These are phyloP conservation scores for Verruconis gallopava DNA, from an alignment of 2,329 filamentous ascomycete genomes.

Conservation along the genomic window DNA sequence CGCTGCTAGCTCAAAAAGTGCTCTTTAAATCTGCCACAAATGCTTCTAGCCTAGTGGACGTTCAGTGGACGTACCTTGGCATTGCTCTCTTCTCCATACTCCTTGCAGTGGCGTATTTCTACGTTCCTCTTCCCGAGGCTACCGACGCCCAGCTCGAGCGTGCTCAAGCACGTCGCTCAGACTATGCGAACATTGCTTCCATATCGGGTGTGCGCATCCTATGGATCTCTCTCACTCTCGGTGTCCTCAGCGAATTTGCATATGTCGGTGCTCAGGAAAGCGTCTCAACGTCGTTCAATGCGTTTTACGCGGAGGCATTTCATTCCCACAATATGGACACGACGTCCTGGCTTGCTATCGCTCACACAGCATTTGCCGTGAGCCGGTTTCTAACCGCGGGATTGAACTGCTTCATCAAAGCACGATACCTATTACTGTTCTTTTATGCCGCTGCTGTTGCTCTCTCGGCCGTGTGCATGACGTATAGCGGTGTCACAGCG, in stretches of 20 bases:
- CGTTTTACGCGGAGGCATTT: slow-evolving; percentile 23
- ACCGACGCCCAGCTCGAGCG: slow-evolving; percentile 47
- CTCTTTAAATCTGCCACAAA: slow-evolving; percentile 35
- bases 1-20: slow-evolving; percentile 45
- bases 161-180: slow-evolving; percentile 34
- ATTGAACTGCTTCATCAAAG: slow-evolving; percentile 41
- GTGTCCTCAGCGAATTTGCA: slow-evolving; percentile 43
- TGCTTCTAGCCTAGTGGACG: slow-evolving; percentile 42
- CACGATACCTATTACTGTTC: slow-evolving; percentile 42
- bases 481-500: slow-evolving; percentile 32
- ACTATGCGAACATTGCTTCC: slow-evolving; percentile 35
- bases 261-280: slow-evolving; percentile 50
- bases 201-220: slow-evolving; percentile 27
- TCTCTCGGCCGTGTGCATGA: slow-evolving; percentile 40
- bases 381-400: slow-evolving; percentile 45
- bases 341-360: slow-evolving; percentile 29
- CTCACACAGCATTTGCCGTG: slow-evolving; percentile 44
- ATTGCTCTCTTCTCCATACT: slow-evolving; percentile 48
- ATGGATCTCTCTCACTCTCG: slow-evolving; percentile 43
- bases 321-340: slow-evolving; percentile 11
- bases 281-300: slow-evolving; percentile 34
- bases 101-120: slow-evolving; percentile 47
- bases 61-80: slow-evolving; percentile 53
- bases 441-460: slow-evolving; percentile 41
- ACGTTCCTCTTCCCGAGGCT: slow-evolving; percentile 49